Evolutionary conservation across 2,329 filamentous ascomycete species (phyloP).

Genomic region (Colletotrichum spaethianum): DNA sequence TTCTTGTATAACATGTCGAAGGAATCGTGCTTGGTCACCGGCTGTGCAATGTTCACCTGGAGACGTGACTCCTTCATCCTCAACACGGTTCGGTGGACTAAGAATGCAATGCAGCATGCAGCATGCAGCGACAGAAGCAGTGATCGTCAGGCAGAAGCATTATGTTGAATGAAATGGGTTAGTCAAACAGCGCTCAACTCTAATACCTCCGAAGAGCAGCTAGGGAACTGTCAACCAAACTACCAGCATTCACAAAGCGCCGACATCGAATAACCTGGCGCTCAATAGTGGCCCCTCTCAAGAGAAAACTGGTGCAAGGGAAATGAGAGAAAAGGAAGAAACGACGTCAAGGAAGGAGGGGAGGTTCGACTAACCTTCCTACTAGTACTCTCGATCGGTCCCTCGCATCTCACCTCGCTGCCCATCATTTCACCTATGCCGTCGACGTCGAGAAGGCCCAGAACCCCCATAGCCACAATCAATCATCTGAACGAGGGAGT

Average conservation of each 20-base stretch:
- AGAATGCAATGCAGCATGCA: background rate
- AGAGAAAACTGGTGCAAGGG: background rate
- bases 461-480: constrained; percentile 13
- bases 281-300: background rate
- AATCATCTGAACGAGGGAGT: background rate
- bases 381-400: constrained; percentile 10
- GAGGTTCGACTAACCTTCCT: background rate
- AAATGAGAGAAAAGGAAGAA: background rate
- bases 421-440: constrained; percentile 1
- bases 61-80: background rate
- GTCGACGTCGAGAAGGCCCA: constrained; percentile 2
- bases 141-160: background rate
- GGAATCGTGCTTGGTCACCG: background rate
- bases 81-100: background rate
- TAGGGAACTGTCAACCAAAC: background rate
- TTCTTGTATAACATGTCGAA: background rate
- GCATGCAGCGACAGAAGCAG: background rate
- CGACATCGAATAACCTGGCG: background rate
- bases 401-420: background rate
- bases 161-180: background rate
- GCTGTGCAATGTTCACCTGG: background rate
- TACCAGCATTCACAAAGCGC: background rate
- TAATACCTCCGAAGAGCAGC: background rate
- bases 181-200: background rate
- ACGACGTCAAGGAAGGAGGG: background rate